Percentiles rank a stretch among this genome's conserved stretches.
Evolutionary conservation across 2,329 filamentous ascomycete genomes (phyloP).

Genomic region (Claviceps humidiphila): DNA sequence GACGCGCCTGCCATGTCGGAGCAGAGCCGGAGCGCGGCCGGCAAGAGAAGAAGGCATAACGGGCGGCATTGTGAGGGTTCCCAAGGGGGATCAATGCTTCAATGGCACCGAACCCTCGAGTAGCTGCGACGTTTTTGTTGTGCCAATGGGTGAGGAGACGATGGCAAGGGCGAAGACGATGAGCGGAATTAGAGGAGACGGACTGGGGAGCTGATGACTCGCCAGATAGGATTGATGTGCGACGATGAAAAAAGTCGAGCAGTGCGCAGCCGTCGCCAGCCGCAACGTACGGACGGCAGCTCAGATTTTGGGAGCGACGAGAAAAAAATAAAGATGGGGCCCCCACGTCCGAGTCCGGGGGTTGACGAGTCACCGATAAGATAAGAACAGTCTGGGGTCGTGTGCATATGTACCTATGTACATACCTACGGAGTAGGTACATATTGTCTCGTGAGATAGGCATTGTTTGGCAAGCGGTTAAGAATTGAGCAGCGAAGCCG

Average conservation of each 20-base stretch:
- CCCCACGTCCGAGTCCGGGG: slow-evolving; percentile 3
- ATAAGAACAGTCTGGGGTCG: slow-evolving; percentile 1
- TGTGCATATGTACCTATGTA: too few species aligned
- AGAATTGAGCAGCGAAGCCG: too few species aligned
- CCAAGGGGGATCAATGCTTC: slow-evolving; percentile 21
- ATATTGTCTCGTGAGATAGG: too few species aligned
- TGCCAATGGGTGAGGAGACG: slow-evolving; percentile 17
- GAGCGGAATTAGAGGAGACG: background rate
- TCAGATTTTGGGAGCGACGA: slow-evolving; percentile 7
- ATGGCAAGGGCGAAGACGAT: slow-evolving; percentile 6
- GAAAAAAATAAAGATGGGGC: slow-evolving; percentile 14
- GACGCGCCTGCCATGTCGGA: slow-evolving; percentile 38
- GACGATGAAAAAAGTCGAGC: slow-evolving; percentile 3
- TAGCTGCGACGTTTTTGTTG: slow-evolving; percentile 17
- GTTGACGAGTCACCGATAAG: slow-evolving; percentile 8
- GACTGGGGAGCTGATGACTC: slow-evolving; percentile 14
- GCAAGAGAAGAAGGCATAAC: slow-evolving; percentile 31
- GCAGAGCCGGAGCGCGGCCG: slow-evolving; percentile 43
- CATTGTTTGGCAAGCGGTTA: too few species aligned
- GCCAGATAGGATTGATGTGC: slow-evolving; percentile 6
- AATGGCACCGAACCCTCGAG: slow-evolving; percentile 22
- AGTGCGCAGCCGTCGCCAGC: background rate
- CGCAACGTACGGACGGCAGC: background rate
- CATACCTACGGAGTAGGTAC: too few species aligned
- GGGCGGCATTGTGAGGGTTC: slow-evolving; percentile 24